Base-by-base conservation (phyloP, 1,284 basidiomycete species). In the Microbotryum silenes-acaulis region DNA sequence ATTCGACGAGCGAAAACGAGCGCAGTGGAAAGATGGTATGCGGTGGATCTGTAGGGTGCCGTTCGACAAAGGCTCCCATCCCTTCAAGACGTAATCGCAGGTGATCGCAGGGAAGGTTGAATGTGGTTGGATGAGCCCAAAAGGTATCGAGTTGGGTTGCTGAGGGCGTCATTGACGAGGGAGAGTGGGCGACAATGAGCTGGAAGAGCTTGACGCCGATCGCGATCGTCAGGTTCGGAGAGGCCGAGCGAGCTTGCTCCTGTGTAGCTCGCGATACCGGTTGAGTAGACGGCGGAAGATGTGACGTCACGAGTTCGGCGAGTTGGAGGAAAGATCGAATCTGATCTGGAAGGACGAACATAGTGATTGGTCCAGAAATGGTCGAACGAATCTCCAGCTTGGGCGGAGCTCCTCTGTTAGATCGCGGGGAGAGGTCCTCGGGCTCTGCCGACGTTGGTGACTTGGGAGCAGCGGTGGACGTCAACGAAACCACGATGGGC, bases 41-140 rank as follows among this genome's bases (percentile, higher is more conserved):
- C 45, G n/a, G 14, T 46, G 33, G 16, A 56, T 46, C 14, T 50
- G 56, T 27, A 21, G 58, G 33, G 37, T 57, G 37, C 45, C 3
- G 56, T 5, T 21, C n/a, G 52, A 74, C 73, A 3, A 44, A 31
- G 1, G 67, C 66, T 3, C 59, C 63, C 9, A 75, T 51, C 2
- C 53, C 60, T n/a, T 75, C 75, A 12, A 75, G 49, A 0, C 67
- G 65, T 1, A 76, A 47, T 29, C 74, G 73, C 14, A 77, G 66
- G 53, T 76, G 75, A 3, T 70, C 72, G n/a, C 67, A 55, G 7
- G 74, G 71, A 4, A 74, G 37, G 56, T 56, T 21, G 57, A 63
- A 10, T 67, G 72, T 45, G 61, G 68, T 14, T 61, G 59, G 37
- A 9, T 42, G 23, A 23, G 16, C 9, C 59, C 27, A 53, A 27